Percentiles rank a stretch among this genome's conserved stretches.
Evolutionary conservation across 2,329 filamentous ascomycete genomes (phyloP).

Genomic region (Dactylonectria estremocensis): DNA sequence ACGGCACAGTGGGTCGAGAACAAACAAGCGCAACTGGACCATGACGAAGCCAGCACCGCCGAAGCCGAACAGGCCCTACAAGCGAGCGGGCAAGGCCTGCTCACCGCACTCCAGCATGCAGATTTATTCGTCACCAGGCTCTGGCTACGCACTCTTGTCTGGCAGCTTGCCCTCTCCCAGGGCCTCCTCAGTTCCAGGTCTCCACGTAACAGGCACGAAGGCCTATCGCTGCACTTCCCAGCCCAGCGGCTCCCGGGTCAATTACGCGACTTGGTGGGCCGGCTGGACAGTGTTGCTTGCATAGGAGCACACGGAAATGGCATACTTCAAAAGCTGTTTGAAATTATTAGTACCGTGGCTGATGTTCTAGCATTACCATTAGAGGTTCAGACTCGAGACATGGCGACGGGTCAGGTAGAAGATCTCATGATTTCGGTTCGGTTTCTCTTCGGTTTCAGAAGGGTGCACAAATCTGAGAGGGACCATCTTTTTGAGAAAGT

Average conservation of each 20-base stretch:
- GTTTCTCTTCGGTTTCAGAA: slow-evolving; percentile 62
- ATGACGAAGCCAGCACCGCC: slow-evolving; percentile 53
- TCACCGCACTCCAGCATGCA: slow-evolving; percentile 59
- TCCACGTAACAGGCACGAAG: slow-evolving; percentile 52
- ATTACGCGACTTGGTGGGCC: slow-evolving; percentile 55
- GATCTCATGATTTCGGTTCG: slow-evolving; percentile 68
- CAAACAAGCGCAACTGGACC: slow-evolving; percentile 59
- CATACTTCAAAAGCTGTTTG: slow-evolving; percentile 72
- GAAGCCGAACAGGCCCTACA: slow-evolving; percentile 47
- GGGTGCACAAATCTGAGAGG: too few species aligned
- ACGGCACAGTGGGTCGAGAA: slow-evolving; percentile 58
- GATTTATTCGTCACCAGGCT: slow-evolving; percentile 59
- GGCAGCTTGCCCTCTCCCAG: slow-evolving; percentile 60
- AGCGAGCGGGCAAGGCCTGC: slow-evolving; percentile 43
- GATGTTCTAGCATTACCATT: slow-evolving; percentile 69
- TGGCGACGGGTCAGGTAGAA: slow-evolving; percentile 64
- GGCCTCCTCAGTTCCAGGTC: slow-evolving; percentile 56
- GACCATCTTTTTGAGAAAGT: too few species aligned
- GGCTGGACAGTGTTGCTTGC: slow-evolving; percentile 56
- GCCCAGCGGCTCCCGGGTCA: slow-evolving; percentile 56
- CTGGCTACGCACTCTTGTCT: slow-evolving; percentile 59
- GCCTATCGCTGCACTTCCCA: slow-evolving; percentile 58
- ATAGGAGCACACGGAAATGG: slow-evolving; percentile 70
- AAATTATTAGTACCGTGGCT: slow-evolving; percentile 72
- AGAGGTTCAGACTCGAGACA: slow-evolving; percentile 55